Conservation (phyloP, 1,139 yeast genomes). For the Pichia norvegensis region DNA sequence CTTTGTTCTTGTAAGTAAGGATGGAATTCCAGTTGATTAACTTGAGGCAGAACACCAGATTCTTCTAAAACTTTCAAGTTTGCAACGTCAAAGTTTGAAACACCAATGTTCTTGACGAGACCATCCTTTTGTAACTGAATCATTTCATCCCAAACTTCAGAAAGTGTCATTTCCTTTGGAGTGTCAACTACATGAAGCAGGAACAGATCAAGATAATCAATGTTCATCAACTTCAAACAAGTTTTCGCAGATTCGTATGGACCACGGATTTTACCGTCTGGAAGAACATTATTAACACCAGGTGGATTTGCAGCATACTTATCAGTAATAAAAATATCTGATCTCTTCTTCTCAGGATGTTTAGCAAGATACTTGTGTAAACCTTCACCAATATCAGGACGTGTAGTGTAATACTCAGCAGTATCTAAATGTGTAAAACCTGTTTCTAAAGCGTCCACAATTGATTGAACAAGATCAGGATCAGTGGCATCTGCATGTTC, state of each 20-base stretch:
- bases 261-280: constrained; percentile 28
- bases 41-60: constrained; percentile 47
- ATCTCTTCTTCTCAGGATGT: constrained; percentile 36
- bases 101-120: constrained; percentile 53
- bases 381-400: constrained; percentile 48
- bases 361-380: constrained; percentile 18
- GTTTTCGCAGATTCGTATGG: constrained; percentile 46
- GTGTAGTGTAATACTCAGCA: constrained; percentile 54
- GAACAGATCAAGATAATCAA: constrained; percentile 63
- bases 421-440: constrained; percentile 50
- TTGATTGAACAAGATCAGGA: constrained; percentile 35
- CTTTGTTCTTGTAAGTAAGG: constrained; percentile 66
- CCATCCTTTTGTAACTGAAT: constrained; percentile 42
- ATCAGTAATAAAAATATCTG: constrained; percentile 49
- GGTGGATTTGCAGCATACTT: constrained; percentile 33
- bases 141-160: constrained; percentile 47
- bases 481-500: constrained; percentile 24
- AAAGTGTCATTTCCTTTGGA: constrained; percentile 35
- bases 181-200: constrained; percentile 54
- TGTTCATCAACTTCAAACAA: constrained; percentile 39
- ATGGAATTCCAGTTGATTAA: constrained; percentile 64
- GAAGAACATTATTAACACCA: background rate
- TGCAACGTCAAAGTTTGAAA: constrained; percentile 47
- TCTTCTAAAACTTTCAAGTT: constrained; percentile 41
- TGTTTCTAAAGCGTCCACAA: constrained; percentile 35